These are phyloP conservation scores for Fomitiporia mediterranea DNA, from an alignment of 1,284 basidiomycete genomes.

Conservation along the genomic window DNA sequence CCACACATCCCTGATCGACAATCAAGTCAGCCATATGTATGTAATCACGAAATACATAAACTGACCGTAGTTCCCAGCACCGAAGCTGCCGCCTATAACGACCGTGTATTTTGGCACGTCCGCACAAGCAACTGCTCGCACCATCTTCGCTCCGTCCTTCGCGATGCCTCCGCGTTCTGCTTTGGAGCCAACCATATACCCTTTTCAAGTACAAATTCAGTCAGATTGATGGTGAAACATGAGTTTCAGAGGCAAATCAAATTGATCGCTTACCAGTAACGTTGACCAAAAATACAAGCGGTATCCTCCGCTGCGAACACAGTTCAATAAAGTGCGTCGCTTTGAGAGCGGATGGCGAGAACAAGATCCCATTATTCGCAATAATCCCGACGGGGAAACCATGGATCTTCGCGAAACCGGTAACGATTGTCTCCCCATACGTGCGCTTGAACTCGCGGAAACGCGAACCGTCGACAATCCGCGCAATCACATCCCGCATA, in stretches of 20 bases:
- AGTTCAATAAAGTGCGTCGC: slow-evolving; percentile 94
- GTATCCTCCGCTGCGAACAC: slow-evolving; percentile 88
- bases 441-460: slow-evolving; percentile 97
- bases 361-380: slow-evolving; percentile 92
- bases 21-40: neutral
- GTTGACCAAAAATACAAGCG: slow-evolving; percentile 90
- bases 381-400: slow-evolving; percentile 87
- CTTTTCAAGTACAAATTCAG: slow-evolving; percentile 34
- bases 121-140: slow-evolving; percentile 90
- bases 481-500: slow-evolving; percentile 90
- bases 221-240: too few relatives aligned
- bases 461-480: slow-evolving; percentile 86
- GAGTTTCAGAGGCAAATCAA: slow-evolving; percentile 1
- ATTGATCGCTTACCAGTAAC: slow-evolving; percentile 59
- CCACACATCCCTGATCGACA: slow-evolving; percentile 71
- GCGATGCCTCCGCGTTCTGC: slow-evolving; percentile 94
- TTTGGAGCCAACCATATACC: slow-evolving; percentile 94
- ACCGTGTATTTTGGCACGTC: slow-evolving; percentile 94
- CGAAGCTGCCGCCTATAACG: slow-evolving; percentile 92
- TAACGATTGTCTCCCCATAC: slow-evolving; percentile 87
- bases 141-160: slow-evolving; percentile 98
- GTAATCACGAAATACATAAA: slow-evolving; percentile 15
- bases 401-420: slow-evolving; percentile 88
- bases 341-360: slow-evolving; percentile 90
- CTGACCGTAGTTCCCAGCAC: slow-evolving; percentile 90